Evolutionary conservation across 495 filamentous ascomycete species (phyloP).

Genomic region (Alectoria sarmentosa): DNA sequence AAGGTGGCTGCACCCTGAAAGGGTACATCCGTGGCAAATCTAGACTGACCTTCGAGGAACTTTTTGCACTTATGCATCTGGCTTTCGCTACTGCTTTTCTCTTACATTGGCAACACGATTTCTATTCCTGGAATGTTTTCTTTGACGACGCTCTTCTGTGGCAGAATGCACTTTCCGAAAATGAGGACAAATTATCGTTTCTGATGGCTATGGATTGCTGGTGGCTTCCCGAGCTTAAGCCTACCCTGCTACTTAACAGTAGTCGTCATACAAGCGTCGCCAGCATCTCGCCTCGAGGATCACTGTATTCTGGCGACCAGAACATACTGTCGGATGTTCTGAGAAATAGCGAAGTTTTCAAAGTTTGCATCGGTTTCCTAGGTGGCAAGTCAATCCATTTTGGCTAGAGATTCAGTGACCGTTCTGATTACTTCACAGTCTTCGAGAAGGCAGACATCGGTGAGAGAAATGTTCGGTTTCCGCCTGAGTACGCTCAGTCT

Average conservation of each 20-base stretch:
- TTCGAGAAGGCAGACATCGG: background rate
- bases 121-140: background rate
- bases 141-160: conserved; percentile 1
- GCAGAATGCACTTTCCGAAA: background rate
- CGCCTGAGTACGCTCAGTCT: background rate
- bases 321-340: background rate
- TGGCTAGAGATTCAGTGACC: background rate
- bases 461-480: background rate
- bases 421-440: background rate
- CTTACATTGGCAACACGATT: background rate
- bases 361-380: background rate
- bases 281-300: background rate
- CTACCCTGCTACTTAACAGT: background rate
- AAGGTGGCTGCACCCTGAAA: background rate
- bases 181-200: background rate
- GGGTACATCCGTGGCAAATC: background rate
- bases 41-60: background rate
- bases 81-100: conserved; percentile 10
- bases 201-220: conserved; percentile 5
- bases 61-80: conserved; percentile 10
- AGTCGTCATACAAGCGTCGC: background rate
- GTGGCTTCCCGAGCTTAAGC: background rate
- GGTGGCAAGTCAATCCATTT: background rate
- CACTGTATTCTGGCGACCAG: no score
- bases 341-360: background rate